Percentiles rank a stretch among this genome's conserved stretches.
These are phyloP conservation scores for Starmerella tilneyi DNA, from an alignment of 805 yeast genomes.

Conservation along the genomic window DNA sequence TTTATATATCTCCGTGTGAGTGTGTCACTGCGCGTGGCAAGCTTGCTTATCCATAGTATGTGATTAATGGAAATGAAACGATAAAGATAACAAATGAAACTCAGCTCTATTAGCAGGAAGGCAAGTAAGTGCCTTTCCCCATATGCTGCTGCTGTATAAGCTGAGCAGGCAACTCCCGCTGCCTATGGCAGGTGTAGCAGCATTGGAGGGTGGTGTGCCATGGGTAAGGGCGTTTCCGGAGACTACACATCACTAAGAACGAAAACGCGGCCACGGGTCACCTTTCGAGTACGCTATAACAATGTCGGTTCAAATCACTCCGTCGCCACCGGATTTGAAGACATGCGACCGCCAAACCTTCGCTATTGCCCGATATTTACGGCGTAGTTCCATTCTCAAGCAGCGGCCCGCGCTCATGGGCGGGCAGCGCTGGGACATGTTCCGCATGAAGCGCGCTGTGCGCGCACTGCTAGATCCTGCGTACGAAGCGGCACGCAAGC, in stretches of 20 bases:
- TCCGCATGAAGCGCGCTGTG: constrained; percentile 68
- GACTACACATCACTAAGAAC: too few relatives aligned
- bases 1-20: too few relatives aligned
- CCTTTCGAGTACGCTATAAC: too few relatives aligned
- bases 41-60: too few relatives aligned
- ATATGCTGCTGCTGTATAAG: neutral
- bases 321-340: constrained; percentile 30
- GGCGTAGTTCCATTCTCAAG: constrained; percentile 57
- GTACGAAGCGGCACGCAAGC: constrained; percentile 40
- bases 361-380: constrained; percentile 60
- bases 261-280: too few relatives aligned
- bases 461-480: constrained; percentile 69
- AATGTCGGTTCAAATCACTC: constrained; percentile 7
- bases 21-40: too few relatives aligned
- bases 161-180: neutral
- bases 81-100: too few relatives aligned
- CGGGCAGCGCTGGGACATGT: constrained; percentile 66
- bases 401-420: constrained; percentile 72
- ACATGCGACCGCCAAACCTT: constrained; percentile 45
- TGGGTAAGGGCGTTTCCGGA: neutral
- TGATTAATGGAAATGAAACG: too few relatives aligned
- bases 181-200: too few relatives aligned
- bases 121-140: too few relatives aligned
- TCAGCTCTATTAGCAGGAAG: too few relatives aligned
- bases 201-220: too few relatives aligned